Evolutionary conservation across 2,329 filamentous ascomycete species (phyloP).

Genomic region (Sporothrix luriei): DNA sequence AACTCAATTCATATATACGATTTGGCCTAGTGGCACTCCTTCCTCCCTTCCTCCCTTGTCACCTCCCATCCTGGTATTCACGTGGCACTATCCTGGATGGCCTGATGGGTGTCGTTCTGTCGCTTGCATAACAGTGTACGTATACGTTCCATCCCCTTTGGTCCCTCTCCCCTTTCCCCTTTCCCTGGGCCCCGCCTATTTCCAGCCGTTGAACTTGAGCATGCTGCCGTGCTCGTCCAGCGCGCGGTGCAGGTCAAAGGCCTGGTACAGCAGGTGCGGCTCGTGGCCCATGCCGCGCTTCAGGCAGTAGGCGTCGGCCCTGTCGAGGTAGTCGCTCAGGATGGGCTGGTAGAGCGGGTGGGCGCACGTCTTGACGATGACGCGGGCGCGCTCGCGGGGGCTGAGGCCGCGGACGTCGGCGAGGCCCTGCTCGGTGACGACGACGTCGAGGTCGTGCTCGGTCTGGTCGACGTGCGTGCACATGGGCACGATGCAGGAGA

Average conservation of each 20-base stretch:
- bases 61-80: not conserved
- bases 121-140: not conserved
- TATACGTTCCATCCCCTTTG: not conserved
- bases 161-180: not conserved
- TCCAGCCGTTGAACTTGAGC: conserved; percentile 65
- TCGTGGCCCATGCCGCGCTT: conserved; percentile 87
- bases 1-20: conserved; percentile 15
- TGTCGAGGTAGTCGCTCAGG: conserved; percentile 78
- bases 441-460: conserved; percentile 87
- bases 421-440: conserved; percentile 75
- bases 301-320: conserved; percentile 83
- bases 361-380: conserved; percentile 84
- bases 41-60: not conserved
- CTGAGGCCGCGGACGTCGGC: conserved; percentile 82
- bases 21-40: not conserved
- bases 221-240: conserved; percentile 82
- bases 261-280: conserved; percentile 82
- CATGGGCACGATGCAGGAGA: conserved; percentile 91
- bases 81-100: not conserved
- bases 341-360: conserved; percentile 86
- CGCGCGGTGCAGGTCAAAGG: conserved; percentile 87
- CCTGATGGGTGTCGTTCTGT: conserved; percentile 10
- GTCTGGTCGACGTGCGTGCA: conserved; percentile 91
- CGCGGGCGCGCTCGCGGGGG: conserved; percentile 76
- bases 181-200: conserved; percentile 22